A percentile compares a stretch with the other conserved stretches of the same genome.
phyloP scores from a whole-genome alignment of 371 early-diverging fungal species.

The Homolaphlyctis polyrhiza region DNA sequence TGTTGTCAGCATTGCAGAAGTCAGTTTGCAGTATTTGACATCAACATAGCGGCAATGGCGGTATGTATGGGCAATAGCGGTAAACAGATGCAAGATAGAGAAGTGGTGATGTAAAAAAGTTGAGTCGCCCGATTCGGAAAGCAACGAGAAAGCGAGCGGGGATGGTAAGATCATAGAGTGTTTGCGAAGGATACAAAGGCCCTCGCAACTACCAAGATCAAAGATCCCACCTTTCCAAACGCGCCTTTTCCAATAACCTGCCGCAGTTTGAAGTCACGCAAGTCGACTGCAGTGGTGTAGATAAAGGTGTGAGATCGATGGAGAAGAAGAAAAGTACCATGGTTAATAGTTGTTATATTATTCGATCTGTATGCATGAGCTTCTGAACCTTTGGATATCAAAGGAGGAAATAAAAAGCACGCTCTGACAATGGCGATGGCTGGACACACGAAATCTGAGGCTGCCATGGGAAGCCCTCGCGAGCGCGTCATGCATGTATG shows the following conservation, averaged over 20 bases:
- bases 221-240: conserved; percentile 1
- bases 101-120: too few species aligned
- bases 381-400: too few species aligned
- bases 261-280: neutral
- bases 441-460: too few species aligned
- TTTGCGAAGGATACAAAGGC: neutral
- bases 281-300: too few species aligned
- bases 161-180: neutral
- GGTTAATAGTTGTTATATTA: too few species aligned
- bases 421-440: too few species aligned
- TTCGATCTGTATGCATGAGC: too few species aligned
- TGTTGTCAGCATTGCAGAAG: neutral
- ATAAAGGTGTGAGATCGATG: too few species aligned
- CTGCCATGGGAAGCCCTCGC: too few species aligned
- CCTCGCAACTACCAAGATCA: neutral
- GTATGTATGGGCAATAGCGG: neutral
- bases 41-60: neutral
- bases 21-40: neutral
- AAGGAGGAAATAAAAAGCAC: too few species aligned
- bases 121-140: neutral
- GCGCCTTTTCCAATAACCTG: conserved; percentile 1
- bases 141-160: neutral
- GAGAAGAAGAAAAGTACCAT: too few species aligned
- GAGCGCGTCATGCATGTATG: too few species aligned
- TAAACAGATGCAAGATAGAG: neutral